Percentiles rank a stretch among this genome's conserved stretches.
These are phyloP conservation scores for Cercis canadensis DNA, from an alignment of 306 rosid genomes.

Conservation along the genomic window DNA sequence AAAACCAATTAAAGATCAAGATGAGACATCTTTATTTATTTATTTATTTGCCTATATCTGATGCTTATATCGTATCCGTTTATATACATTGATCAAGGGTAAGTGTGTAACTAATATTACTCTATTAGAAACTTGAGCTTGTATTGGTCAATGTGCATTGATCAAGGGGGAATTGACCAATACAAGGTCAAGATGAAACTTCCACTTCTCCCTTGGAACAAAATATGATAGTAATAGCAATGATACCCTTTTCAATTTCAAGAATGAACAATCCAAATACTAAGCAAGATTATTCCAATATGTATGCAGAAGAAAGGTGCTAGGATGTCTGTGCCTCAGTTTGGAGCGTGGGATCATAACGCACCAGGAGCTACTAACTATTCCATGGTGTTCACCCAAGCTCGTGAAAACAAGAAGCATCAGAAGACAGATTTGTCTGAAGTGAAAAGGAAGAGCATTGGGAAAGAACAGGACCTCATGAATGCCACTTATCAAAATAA, in stretches of 20 bases:
- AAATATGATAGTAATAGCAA: neutral
- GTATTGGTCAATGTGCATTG: constrained; percentile 46
- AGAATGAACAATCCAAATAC: neutral
- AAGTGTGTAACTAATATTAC: too few species aligned
- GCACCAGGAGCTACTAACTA: constrained; percentile 58
- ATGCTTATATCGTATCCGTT: too few species aligned
- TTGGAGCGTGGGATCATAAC: constrained; percentile 87
- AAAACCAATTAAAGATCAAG: constrained; percentile 43
- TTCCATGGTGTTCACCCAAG: constrained; percentile 68
- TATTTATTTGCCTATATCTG: too few species aligned
- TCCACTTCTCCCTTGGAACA: neutral
- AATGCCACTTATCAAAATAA: neutral
- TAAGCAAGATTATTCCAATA: neutral
- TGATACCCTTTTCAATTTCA: constrained; percentile 1
- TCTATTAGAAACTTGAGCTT: constrained; percentile 5
- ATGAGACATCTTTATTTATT: neutral
- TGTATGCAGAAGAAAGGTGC: constrained; percentile 49
- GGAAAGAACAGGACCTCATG: constrained; percentile 46
- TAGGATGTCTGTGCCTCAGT: constrained; percentile 82
- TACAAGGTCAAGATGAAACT: constrained; percentile 36
- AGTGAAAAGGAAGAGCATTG: constrained; percentile 54
- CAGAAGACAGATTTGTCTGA: constrained; percentile 58
- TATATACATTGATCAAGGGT: too few species aligned
- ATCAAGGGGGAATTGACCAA: constrained; percentile 34
- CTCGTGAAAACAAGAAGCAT: constrained; percentile 71